Evolutionary conservation across 2,329 filamentous ascomycete genomes (phyloP), one percentile per base, ranked within the genome.

Genomic region (Cadophora sp.): DNA sequence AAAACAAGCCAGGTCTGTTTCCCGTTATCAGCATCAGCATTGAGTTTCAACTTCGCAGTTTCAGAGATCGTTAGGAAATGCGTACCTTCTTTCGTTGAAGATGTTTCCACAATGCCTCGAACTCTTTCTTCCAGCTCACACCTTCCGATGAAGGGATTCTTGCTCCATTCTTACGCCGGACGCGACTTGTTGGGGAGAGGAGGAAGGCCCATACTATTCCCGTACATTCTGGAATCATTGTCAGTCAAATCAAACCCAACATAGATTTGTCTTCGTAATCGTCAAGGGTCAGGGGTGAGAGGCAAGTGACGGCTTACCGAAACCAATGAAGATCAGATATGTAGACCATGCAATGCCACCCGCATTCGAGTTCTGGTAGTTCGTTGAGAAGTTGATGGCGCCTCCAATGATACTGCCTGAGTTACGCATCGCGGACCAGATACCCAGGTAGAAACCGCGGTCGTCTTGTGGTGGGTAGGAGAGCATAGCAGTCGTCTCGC

Each of bases 291-390:
- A n/a, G n/a, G n/a, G n/a, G n/a, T n/a, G n/a, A n/a, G n/a, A n/a
- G n/a, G n/a, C n/a, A n/a, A n/a, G n/a, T n/a, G n/a, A n/a, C n/a
- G n/a, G n/a, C 71, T 55, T 63, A 72, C 72, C 74, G 51, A 76
- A 77, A 1, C 70, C 88, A 66, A 93, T 91, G 73, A 93, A 92
- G 43, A 91, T 76, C 18, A 90, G 78, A 68, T 87, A 92, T 0
- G 92, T 89, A 0, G 84, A 84, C 71, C 91, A 91, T 0, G 87
- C 90, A 0, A 92, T 88, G 51, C 87, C 84, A 1, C 89, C 90
- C 1, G 86, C 86, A 64, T 83, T 74, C 66, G 84, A 80, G 0
- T 83, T 80, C 48, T 86, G 73, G 0, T 81, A 82, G 70, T 92
- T 92, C 14, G 92, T 78, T 0, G 88, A 88, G 0, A 92, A 79